Conservation (phyloP, 768 basidiomycete genomes). For the Tylopilus sp. region DNA sequence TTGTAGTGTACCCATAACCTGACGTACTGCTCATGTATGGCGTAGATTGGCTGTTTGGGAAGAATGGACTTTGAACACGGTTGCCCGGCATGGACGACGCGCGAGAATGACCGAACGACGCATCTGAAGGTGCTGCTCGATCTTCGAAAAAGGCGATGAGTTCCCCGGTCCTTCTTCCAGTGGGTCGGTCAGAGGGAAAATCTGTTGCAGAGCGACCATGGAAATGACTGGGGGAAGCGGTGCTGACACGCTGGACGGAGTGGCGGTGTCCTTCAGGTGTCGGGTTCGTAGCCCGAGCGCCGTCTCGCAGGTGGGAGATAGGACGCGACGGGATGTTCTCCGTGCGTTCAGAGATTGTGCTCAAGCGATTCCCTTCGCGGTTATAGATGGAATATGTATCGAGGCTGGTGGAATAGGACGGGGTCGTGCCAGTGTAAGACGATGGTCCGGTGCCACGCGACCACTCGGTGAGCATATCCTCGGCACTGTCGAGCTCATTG, state of each 20-base stretch:
- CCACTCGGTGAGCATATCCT: slow-evolving; percentile 67
- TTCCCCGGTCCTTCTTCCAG: slow-evolving; percentile 56
- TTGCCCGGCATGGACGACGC: slow-evolving; percentile 49
- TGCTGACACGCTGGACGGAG: slow-evolving; percentile 41
- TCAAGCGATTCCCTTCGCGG: slow-evolving; percentile 51
- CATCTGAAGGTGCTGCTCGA: slow-evolving; percentile 39
- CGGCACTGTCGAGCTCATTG: slow-evolving; percentile 61
- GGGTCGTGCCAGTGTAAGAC: slow-evolving; percentile 32
- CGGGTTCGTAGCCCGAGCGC: slow-evolving; percentile 33
- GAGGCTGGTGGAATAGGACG: slow-evolving; percentile 35
- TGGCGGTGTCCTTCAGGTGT: slow-evolving; percentile 46
- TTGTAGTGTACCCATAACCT: slow-evolving; percentile 35
- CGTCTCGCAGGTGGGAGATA: slow-evolving; percentile 38
- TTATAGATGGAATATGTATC: slow-evolving; percentile 37
- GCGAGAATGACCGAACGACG: slow-evolving; percentile 46
- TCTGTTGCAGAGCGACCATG: slow-evolving; percentile 63
- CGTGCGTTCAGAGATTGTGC: slow-evolving; percentile 75
- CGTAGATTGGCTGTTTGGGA: slow-evolving; percentile 36
- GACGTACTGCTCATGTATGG: slow-evolving; percentile 37
- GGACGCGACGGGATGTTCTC: slow-evolving; percentile 67
- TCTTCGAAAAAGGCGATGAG: slow-evolving; percentile 75
- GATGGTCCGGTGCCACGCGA: slow-evolving; percentile 40
- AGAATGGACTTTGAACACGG: slow-evolving; percentile 29
- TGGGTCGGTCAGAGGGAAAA: slow-evolving; percentile 44
- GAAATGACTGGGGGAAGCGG: slow-evolving; percentile 35